Conservation (phyloP, 2,329 filamentous ascomycete genomes). For the Aspergillus uvarum region DNA sequence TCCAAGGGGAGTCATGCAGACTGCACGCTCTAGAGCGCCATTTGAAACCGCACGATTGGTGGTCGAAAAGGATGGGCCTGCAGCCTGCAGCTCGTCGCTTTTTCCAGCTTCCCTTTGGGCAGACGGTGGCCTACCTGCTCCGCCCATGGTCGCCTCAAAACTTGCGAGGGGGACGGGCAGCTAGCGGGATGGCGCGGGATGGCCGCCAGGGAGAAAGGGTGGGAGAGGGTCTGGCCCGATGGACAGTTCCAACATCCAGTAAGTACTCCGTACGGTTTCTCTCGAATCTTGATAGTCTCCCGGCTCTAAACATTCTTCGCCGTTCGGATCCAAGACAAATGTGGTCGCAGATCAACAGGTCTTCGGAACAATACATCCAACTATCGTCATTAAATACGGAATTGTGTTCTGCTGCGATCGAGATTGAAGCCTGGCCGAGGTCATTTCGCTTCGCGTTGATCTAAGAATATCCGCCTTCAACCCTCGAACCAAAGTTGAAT, state of each 20-base stretch:
- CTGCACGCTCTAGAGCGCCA: conserved; percentile 17
- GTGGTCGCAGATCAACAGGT: neutral
- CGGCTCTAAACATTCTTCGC: conserved; percentile 1
- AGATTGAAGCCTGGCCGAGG: neutral
- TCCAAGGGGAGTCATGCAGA: conserved; percentile 30
- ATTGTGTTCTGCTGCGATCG: neutral
- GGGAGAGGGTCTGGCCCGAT: conserved; percentile 2
- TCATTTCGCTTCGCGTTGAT: neutral
- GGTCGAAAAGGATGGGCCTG: conserved; percentile 5
- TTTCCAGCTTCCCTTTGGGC: conserved; percentile 8
- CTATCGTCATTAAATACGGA: neutral
- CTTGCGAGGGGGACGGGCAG: conserved; percentile 10
- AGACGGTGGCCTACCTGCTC: conserved; percentile 1
- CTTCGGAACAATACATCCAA: neutral
- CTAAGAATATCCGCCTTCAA: conserved; percentile 2
- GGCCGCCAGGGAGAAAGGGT: neutral
- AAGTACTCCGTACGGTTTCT: neutral
- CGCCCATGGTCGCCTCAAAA: conserved; percentile 8
- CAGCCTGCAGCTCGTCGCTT: conserved; percentile 15
- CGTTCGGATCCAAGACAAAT: conserved; percentile 2
- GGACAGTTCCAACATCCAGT: no score
- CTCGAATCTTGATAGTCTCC: neutral
- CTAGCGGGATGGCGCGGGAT: conserved; percentile 8
- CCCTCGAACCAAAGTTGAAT: neutral
- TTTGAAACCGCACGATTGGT: conserved; percentile 21